Evolutionary conservation across 805 yeast genomes (phyloP), one percentile per base, ranked within the genome.

Genomic region (Schwanniomyces occidentalis): DNA sequence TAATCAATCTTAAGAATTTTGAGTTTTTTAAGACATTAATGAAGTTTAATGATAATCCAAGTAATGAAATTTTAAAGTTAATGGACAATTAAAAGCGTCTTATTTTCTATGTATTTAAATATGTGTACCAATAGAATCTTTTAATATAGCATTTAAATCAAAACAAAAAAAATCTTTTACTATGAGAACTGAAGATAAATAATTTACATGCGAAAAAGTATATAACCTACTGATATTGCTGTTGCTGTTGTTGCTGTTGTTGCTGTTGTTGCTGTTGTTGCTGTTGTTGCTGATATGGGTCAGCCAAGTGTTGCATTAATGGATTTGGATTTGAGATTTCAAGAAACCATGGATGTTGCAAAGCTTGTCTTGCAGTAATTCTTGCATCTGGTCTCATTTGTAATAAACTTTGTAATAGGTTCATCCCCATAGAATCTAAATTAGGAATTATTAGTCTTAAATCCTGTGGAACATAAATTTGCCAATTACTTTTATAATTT

Each of bases 391-490:
- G 82, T 50, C 80, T 63, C 80, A 76, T 75, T 51, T 76, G 81
- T 45, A 76, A 64, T 46, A 76, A 60, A 37, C 76, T 69, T 46
- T 76, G 75, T 50, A 85, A 66, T 48, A 85, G 63, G 48, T 84
- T 84, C 47, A 83, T 65, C 8, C 88, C 90, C 62, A 80, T 65
- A 8, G 75, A 69, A 49, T 85, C 93, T 44, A 83, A 72, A 48
- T 76, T 78, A 3, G 90, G 87, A 17, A 85, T 75, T 32, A 85
- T 61, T 17, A 70, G 61, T 34, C 85, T 68, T 49, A 93, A 70
- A 60, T 91, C 96, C 61, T 91, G 96, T 8, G 95, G 89, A 30
- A 86, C 80, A 65, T 83, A 91, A 23, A 86, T 75, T 43, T 85
- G 89, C 76, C 90, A 89, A 52, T 83, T 85, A 35, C 80, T 73